Base-by-base conservation (phyloP, 768 basidiomycete species). In the Lactarius sp. region DNA sequence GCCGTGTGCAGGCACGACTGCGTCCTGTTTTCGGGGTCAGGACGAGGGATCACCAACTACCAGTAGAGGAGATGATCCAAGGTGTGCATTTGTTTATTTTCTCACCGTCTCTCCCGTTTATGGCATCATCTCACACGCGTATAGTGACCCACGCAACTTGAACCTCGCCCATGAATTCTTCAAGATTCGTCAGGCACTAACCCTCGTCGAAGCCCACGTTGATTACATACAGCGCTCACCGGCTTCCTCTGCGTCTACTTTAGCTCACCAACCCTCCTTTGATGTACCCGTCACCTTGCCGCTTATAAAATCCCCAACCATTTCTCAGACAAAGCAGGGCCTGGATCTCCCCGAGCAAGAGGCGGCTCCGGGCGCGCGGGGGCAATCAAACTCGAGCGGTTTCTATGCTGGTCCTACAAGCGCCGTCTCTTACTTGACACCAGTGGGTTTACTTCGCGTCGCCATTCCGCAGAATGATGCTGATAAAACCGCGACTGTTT, bases 401-500 rank as follows among this genome's bases (percentile, higher is more conserved):
- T 77, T 89, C 50, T 93, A 88, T 73, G 81, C 87, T 49, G 90
- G 90, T n/a, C 82, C 90, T 42, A 93, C 90, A 9, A 87, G 87
- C 68, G 83, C 85, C 44, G 84, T 84, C 49, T 85, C 85, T 1
- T 86, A 90, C 73, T 78, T 92, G 50, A 74, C 86, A 46, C 76
- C 84, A 75, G 88, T 87, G 68, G 68, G 75, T 74, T 65, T 41
- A 12, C 54, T 55, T 49, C 62, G 22, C 66, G 34, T 70, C 57
- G 47, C 53, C 56, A 44, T 58, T 63, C 37, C 59, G 55, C 60
- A 6, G 8, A 52, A n/a, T 50, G 36, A 55, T 50, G 4, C 59
- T 53, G 50, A 59, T 59, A 37, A 10, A 46, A 13, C 47, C 41
- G n/a, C 16, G 44, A 16, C 20, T 37, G 52, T 62, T 62, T 46